Percentiles rank a stretch among this genome's conserved stretches.
These are phyloP conservation scores for Eucalyptus melliodora DNA, from an alignment of 345 rosid genomes.

Conservation along the genomic window DNA sequence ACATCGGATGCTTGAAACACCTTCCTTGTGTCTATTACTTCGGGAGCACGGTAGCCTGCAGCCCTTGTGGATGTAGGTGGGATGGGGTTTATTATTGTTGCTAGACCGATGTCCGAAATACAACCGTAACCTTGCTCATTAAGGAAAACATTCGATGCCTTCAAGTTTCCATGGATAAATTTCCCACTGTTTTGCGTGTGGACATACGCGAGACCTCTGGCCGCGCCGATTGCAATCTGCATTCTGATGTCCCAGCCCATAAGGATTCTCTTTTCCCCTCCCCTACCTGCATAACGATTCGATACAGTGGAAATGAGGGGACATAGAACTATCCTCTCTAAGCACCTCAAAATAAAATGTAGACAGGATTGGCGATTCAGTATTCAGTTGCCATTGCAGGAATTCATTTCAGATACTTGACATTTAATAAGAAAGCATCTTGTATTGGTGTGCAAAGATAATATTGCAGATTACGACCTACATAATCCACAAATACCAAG, in stretches of 20 bases:
- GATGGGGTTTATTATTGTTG: conserved; percentile 48
- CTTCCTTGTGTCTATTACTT: conserved; percentile 61
- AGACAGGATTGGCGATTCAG: background rate
- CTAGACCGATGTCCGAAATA: conserved; percentile 66
- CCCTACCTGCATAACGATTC: conserved; percentile 32
- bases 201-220: conserved; percentile 66
- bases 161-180: conserved; percentile 82
- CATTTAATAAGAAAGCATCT: background rate
- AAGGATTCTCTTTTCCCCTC: conserved; percentile 28
- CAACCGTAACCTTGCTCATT: conserved; percentile 40
- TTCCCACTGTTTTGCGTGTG: conserved; percentile 53
- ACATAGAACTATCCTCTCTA: background rate
- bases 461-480: background rate
- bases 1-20: conserved; percentile 65
- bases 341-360: background rate
- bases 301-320: background rate
- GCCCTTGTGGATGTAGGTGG: conserved; percentile 39
- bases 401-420: background rate
- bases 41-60: conserved; percentile 83
- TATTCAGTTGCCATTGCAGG: background rate
- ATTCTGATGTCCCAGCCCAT: conserved; percentile 72
- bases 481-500: background rate
- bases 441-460: background rate
- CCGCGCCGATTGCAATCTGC: conserved; percentile 56
- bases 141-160: conserved; percentile 75